Evolutionary conservation across 495 filamentous ascomycete genomes (phyloP), one percentile per base, ranked within the genome.

Genomic region (Amniculicola lignicola): DNA sequence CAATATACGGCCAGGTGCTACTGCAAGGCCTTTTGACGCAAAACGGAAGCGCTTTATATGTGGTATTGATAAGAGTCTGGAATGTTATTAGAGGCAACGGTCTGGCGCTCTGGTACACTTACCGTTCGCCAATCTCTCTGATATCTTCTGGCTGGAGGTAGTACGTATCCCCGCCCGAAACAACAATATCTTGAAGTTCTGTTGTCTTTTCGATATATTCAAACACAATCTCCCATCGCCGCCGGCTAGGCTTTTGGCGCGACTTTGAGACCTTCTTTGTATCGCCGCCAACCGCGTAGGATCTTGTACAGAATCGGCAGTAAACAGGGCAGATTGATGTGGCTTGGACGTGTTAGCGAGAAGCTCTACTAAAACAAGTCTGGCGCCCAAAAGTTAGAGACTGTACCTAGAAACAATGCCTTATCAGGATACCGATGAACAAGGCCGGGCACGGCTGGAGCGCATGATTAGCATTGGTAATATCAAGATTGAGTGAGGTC

Each of bases 351-450:
- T 7, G 10, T 47, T 10, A 37, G 19, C 29, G 41, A 45, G 37
- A 40, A 40, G 7, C 19, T 9, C 15, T n/a, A 16, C 31, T 2
- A 24, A 49, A 24, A 14, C 12, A 33, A 18, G 37, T 9, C 11
- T 40, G 9, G 7, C 37, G 16, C 11, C 11, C n/a, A n/a, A 1
- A 1, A 25, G 29, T 11, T 6, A 42, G 15, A 22, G 55, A 51
- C 77, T 63, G n/a, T 66, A 81, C 80, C 73, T 35, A 83, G 67
- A 51, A 84, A 78, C 3, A 82, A 67, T n/a, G 73, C 79, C 54
- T 80, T 82, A 51, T 81, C 80, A 0, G 75, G 71, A 61, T 84
- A 84, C 14, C 80, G 70, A 64, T 82, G 79, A 12, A 84, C 79
- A 16, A 82, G 55, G 1, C 75, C 77, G 4, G 63, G 65, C 38